Evolutionary conservation across 768 basidiomycete species (phyloP), one percentile per base, ranked within the genome.

Genomic region (Hemileccinum rubropunctum): DNA sequence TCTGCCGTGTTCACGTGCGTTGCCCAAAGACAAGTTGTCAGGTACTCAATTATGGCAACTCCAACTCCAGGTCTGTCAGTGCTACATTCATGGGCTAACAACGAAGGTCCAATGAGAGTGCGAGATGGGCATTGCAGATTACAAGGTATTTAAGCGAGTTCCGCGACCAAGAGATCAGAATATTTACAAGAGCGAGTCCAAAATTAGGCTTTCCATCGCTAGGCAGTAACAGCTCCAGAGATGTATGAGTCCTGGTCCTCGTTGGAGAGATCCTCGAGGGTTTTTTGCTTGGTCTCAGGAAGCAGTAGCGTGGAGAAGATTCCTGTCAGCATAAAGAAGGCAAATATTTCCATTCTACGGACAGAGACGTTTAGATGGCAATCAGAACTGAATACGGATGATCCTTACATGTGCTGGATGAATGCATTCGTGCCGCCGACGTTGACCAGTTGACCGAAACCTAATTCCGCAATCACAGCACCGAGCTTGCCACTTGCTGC

Each of bases 301-400:
- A 93, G 64, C 13, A 92, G 77, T 14, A 91, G 70, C 0, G 90
- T 91, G 7, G 91, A 90, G 72, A 84, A 79, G 51, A 92, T 76
- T 39, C 91, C 91, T 2, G 87, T 91, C 48, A 91, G 67, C 90
- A 91, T 93, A 75, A 91, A 91, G 48, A 89, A 69, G 12, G 89
- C 89, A 54, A 92, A 88, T 47, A 93, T 81, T 69, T 91, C 79
- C 44, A 93, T 71, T 57, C 84, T 86, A 46, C 3, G 35, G 10
- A 41, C 21, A 11, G 50, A 11, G 50, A 58, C 6, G 35, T 40
- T 51, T 42, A 52, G 44, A 41, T 36, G 28, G 23, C 3, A 17
- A 13, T 53, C 23, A 27, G 32, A 43, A 50, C 6, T 7, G 15
- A 37, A 42, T 4, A 52, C 26, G 36, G 45, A 26, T 32, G 34